Evolutionary conservation across 1,284 basidiomycete species (phyloP), one percentile per base, ranked within the genome.

Genomic region (Wallemia hederae): DNA sequence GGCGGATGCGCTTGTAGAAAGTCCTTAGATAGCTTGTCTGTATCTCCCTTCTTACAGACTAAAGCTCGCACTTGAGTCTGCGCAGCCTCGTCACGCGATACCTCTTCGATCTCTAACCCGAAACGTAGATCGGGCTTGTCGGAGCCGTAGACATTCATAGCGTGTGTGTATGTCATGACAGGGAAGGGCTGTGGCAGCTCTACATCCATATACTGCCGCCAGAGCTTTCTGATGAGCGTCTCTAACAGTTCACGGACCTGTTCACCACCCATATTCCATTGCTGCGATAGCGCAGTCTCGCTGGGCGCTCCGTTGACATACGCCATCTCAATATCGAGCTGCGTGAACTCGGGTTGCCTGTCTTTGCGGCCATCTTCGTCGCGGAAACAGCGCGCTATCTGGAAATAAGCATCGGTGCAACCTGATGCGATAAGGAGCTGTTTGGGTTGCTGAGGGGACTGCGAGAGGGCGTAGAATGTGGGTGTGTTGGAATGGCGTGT

Each of bases 391-490:
- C 80, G 80, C 17, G 91, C 91, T 61, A 96, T 77, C 71, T 96
- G 90, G 71, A 81, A 96, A 71, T 96, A 96, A 64, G 77, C 80
- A 67, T 89, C 85, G 2, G 91, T 77, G 1, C 78, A 81, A n/a
- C 89, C 91, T 2, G 88, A 92, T 61, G 83, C 83, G 58, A 96
- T 83, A 61, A 96, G 77, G 1, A 96, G 77, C 70, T 96, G 90
- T 70, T 96, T 96, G 0, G 89, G 87, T 72, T 94, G 90, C 69
- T 96, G 91, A 1, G 90, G 91, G 0, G 88, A 92, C 72, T 96
- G 90, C 15, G 86, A 83, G 55, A 96, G 77, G 0, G 90, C 86
- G 69, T 90, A 96, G 70, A 92, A 94, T 9, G 63, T 28, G 15
- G 64, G 62, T 25, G 59, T n/a, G 29, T 63, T 61, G 55, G 69